Evolutionary conservation across 768 basidiomycete genomes (phyloP).

Genomic region (Naganishia antarctica): DNA sequence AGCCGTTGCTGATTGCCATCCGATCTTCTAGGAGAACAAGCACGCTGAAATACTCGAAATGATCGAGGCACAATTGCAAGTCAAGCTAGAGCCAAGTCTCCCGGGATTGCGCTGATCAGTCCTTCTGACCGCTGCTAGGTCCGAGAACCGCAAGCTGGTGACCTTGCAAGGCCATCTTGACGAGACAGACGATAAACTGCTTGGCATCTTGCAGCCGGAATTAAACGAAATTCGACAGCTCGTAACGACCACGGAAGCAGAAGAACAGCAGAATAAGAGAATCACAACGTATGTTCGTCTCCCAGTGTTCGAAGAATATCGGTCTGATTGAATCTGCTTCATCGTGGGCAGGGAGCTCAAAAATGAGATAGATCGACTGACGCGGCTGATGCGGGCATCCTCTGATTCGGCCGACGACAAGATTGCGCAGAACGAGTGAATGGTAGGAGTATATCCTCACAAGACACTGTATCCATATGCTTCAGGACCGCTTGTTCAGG

Average conservation of each 20-base stretch:
- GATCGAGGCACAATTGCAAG: conserved; percentile 41
- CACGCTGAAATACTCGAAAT: conserved; percentile 37
- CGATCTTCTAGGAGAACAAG: conserved; percentile 32
- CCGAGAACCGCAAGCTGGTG: conserved; percentile 1
- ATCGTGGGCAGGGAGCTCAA: conserved; percentile 31
- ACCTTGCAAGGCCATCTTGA: conserved; percentile 12
- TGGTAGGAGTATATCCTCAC: no score
- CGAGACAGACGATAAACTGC: conserved; percentile 26
- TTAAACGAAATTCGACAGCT: conserved; percentile 31
- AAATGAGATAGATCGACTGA: conserved; percentile 33
- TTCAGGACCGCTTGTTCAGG: no score
- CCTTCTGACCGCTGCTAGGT: conserved; percentile 17
- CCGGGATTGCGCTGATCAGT: conserved; percentile 24
- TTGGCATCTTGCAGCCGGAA: conserved; percentile 26
- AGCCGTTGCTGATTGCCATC: background rate
- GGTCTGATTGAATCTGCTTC: background rate
- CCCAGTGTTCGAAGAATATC: background rate
- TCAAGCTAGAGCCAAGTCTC: no score
- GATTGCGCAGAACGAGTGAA: no score
- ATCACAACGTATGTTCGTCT: conserved; percentile 34
- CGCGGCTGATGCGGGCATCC: conserved; percentile 35
- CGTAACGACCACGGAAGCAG: conserved; percentile 22
- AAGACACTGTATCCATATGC: no score
- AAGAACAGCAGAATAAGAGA: conserved; percentile 25
- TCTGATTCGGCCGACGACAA: background rate